Evolutionary conservation across 1,139 yeast species (phyloP), one percentile per base, ranked within the genome.

Genomic region (Tardiomyces depauwii): DNA sequence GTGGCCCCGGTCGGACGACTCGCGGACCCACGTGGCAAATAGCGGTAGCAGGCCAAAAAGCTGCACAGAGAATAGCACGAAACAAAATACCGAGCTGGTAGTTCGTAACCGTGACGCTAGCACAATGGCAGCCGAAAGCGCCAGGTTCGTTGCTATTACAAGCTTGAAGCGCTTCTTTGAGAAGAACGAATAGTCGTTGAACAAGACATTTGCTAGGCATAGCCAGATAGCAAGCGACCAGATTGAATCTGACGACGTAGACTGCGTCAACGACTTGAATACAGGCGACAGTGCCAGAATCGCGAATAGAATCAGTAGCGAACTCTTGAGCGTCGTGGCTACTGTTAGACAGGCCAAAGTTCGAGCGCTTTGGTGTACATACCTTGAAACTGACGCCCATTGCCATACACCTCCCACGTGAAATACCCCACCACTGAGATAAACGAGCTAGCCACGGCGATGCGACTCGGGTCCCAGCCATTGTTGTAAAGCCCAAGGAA

Each of bases 231-330:
- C 78, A 7, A 91, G 65, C 0, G 95, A 88, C 97, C 98, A 91
- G 51, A 93, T 87, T 16, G 96, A 87, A 64, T 91, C 97, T 0
- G 94, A 83, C 0, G 96, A 78, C 0, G 96, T 87, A 0, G 96
- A 84, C 54, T 79, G 77, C 0, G 96, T 88, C 44, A 93, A 71
- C 0, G 96, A 88, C 55, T 86, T 84, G 47, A 91, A 71, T 2
- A 91, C 91, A 0, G 98, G 98, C 0, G 96, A 85, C 41, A 89
- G 67, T 0, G 93, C 80, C 42, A 88, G 68, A 42, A 89, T 67
- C 3, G 85, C 76, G 51, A 89, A 76, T 1, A 82, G 72, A 21
- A 88, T 80, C 27, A 91, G 66, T 12, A 78, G 52, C 2, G 87
- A 76, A 1, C 94, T 82, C 59, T 84, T 85, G 33, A 76, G 49